Evolutionary conservation across 106 monocot genomes (phyloP).

Genomic region (Iris macrosiphon): DNA sequence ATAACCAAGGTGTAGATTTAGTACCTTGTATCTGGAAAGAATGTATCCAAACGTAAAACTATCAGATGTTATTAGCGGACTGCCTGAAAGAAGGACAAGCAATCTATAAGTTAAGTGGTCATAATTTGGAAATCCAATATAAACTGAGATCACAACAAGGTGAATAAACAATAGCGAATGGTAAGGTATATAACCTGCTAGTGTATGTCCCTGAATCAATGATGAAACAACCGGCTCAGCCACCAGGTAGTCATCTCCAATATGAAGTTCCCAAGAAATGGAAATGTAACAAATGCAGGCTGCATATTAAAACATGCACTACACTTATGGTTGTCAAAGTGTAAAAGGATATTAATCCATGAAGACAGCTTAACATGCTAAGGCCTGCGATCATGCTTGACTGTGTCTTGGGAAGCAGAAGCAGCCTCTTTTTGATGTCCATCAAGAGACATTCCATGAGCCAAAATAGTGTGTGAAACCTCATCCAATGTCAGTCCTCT

Average conservation of each 20-base stretch:
- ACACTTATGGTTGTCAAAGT: not conserved
- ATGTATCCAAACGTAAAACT: not conserved
- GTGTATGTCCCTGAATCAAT: not conserved
- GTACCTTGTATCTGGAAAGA: conserved; percentile 3
- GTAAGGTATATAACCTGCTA: not conserved
- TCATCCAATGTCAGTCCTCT: conserved; percentile 40
- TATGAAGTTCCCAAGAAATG: not conserved
- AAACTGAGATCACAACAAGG: not conserved
- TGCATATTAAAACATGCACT: not conserved
- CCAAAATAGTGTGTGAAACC: conserved; percentile 36
- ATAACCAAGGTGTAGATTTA: too few relatives aligned
- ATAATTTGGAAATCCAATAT: too few relatives aligned
- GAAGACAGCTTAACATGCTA: conserved; percentile 1
- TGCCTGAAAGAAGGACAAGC: not conserved
- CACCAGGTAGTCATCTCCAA: not conserved
- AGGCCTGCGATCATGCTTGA: conserved; percentile 3
- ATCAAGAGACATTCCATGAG: conserved; percentile 36
- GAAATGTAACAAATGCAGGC: not conserved
- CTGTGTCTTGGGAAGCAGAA: conserved; percentile 8
- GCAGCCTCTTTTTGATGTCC: conserved; percentile 21
- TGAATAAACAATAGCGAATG: not conserved
- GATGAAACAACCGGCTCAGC: not conserved
- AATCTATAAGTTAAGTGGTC: not conserved
- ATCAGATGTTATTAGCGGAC: not conserved
- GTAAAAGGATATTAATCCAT: not conserved